Percentiles rank a stretch among this genome's conserved stretches.
Conservation (phyloP, 139 green algal species). For the Asterochloris erici region DNA sequence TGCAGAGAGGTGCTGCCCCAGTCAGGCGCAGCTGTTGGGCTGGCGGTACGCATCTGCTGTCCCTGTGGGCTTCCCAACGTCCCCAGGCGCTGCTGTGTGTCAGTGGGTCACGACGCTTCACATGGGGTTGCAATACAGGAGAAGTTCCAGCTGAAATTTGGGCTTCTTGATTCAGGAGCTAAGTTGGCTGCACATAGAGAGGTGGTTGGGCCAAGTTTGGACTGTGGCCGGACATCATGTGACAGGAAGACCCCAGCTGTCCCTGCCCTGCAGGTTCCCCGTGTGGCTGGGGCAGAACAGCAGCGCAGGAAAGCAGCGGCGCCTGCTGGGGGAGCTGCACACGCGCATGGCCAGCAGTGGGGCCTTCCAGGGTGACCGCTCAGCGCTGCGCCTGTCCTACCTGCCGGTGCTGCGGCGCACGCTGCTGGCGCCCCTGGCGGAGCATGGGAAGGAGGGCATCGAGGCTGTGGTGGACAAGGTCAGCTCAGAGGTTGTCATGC, state of each 20-base stretch:
- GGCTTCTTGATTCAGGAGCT: no score
- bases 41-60: no score
- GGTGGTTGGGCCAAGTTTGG: no score
- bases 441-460: conserved; percentile 69
- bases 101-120: no score
- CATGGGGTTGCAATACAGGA: no score
- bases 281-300: conserved; percentile 91
- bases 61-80: no score
- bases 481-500: not conserved
- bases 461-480: conserved; percentile 36
- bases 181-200: no score
- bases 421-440: conserved; percentile 47
- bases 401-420: conserved; percentile 58
- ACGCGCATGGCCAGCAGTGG: conserved; percentile 67
- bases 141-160: no score
- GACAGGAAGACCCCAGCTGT: conserved; percentile 64
- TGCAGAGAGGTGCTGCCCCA: no score
- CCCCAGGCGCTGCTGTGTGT: no score
- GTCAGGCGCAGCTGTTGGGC: no score
- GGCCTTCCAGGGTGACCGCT: conserved; percentile 33
- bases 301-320: conserved; percentile 78
- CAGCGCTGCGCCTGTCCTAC: conserved; percentile 54
- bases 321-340: conserved; percentile 86
- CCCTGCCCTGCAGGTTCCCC: conserved; percentile 79
- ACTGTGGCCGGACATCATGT: conserved; percentile 8